phyloP scores from a whole-genome alignment of 2,329 filamentous ascomycete genomes.

The Leptographium lundbergii region DNA sequence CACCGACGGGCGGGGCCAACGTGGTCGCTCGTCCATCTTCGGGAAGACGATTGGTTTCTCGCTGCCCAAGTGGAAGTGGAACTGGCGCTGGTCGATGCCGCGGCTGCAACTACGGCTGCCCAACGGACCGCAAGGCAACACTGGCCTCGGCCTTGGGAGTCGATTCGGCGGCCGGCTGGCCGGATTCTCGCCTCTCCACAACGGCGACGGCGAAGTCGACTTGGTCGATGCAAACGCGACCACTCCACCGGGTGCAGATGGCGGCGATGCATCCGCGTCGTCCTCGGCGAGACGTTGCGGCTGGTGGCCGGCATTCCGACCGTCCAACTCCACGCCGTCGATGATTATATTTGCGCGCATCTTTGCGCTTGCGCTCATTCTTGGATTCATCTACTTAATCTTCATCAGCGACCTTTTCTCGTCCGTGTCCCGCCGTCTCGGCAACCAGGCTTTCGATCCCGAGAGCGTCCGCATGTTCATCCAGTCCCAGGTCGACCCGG shows the following conservation, averaged over 20 bases:
- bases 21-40: slow-evolving; percentile 30
- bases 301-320: slow-evolving; percentile 16
- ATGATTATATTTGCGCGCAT: slow-evolving; percentile 59
- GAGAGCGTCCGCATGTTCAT: slow-evolving; percentile 69
- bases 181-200: slow-evolving; percentile 5
- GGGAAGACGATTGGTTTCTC: slow-evolving; percentile 42
- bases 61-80: slow-evolving; percentile 41
- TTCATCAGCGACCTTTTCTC: slow-evolving; percentile 78
- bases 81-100: slow-evolving; percentile 31
- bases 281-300: slow-evolving; percentile 9
- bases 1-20: slow-evolving; percentile 15
- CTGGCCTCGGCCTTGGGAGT: background rate
- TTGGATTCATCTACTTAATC: slow-evolving; percentile 68
- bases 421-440: slow-evolving; percentile 47
- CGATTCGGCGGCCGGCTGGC: slow-evolving; percentile 5
- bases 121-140: background rate
- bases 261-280: background rate
- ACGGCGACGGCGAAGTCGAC: background rate
- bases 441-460: slow-evolving; percentile 65
- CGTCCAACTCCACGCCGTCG: slow-evolving; percentile 28
- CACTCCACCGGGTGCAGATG: background rate
- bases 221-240: slow-evolving; percentile 5
- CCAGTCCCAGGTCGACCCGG: slow-evolving; percentile 57
- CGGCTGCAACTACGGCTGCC: slow-evolving; percentile 32
- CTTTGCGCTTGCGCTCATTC: slow-evolving; percentile 61